phyloP scores from a whole-genome alignment of 2,329 filamentous ascomycete species.

The Cordyceps tenuipes region DNA sequence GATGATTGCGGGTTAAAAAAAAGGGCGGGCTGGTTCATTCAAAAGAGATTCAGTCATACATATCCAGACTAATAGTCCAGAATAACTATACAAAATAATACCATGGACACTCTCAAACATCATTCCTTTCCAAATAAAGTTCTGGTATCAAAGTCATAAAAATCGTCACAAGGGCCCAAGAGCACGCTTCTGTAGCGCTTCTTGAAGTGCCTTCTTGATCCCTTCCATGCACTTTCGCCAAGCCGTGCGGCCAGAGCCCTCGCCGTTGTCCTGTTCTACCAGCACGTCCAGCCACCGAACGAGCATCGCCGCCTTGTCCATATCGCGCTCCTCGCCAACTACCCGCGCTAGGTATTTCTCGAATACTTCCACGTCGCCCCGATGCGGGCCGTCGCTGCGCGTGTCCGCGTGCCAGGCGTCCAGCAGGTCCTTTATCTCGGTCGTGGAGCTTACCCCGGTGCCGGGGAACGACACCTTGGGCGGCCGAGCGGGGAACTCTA shows the following conservation, averaged over 20 bases:
- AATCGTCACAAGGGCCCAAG: constrained; percentile 41
- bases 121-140: neutral
- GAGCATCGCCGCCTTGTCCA: constrained; percentile 64
- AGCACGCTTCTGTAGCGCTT: constrained; percentile 47
- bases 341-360: constrained; percentile 65
- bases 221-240: constrained; percentile 39
- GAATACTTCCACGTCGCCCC: constrained; percentile 67
- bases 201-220: constrained; percentile 44
- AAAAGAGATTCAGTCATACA: neutral
- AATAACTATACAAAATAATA: neutral
- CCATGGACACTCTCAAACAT: neutral
- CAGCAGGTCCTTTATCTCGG: constrained; percentile 66
- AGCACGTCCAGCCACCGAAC: constrained; percentile 59
- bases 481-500: constrained; percentile 40
- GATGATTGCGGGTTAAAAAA: neutral
- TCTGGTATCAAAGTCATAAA: constrained; percentile 26
- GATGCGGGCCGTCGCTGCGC: constrained; percentile 64
- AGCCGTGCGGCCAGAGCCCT: constrained; percentile 27
- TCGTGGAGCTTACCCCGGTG: constrained; percentile 31
- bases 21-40: neutral
- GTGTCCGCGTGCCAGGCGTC: constrained; percentile 70
- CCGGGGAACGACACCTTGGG: constrained; percentile 38
- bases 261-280: constrained; percentile 38
- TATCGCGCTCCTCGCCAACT: constrained; percentile 65
- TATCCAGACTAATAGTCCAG: neutral